Percentiles rank a stretch among this genome's conserved stretches.
Conservation (phyloP, 495 filamentous ascomycete species). For the Articulospora tetracladia region DNA sequence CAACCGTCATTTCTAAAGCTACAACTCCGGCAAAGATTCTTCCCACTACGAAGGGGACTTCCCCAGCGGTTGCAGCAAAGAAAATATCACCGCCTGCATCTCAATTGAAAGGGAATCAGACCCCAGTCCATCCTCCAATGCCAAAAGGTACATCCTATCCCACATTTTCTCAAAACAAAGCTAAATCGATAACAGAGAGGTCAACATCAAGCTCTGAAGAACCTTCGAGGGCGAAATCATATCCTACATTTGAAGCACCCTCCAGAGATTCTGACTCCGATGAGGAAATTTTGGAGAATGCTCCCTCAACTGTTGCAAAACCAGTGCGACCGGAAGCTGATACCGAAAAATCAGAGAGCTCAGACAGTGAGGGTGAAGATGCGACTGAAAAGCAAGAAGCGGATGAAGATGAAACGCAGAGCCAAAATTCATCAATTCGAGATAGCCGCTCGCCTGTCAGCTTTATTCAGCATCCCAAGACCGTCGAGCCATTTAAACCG, state of each 20-base stretch:
- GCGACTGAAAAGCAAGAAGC: constrained; percentile 4
- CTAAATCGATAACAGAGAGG: constrained; percentile 2
- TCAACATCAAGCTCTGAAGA: constrained; percentile 1
- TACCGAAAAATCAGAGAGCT: neutral
- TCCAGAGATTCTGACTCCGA: neutral
- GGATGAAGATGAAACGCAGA: constrained; percentile 9
- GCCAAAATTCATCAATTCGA: constrained; percentile 11
- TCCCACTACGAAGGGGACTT: neutral
- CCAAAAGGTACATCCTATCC: constrained; percentile 1
- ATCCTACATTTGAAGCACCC: neutral
- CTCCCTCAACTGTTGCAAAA: neutral
- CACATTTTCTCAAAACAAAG: neutral
- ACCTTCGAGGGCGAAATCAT: neutral
- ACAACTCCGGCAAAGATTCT: neutral
- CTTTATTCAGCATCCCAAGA: constrained; percentile 13
- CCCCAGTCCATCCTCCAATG: neutral
- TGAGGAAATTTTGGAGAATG: neutral
- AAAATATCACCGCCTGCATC: neutral
- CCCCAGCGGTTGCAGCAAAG: neutral
- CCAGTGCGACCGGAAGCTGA: neutral
- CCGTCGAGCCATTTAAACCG: neutral
- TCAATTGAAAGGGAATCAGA: neutral
- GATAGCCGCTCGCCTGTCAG: constrained; percentile 24
- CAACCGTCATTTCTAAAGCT: neutral
- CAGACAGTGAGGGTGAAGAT: constrained; percentile 10